Evolutionary conservation across 352 stramenopile genomes (phyloP), one percentile per base, ranked within the genome.

Genomic region (Phytophthora megakarya): DNA sequence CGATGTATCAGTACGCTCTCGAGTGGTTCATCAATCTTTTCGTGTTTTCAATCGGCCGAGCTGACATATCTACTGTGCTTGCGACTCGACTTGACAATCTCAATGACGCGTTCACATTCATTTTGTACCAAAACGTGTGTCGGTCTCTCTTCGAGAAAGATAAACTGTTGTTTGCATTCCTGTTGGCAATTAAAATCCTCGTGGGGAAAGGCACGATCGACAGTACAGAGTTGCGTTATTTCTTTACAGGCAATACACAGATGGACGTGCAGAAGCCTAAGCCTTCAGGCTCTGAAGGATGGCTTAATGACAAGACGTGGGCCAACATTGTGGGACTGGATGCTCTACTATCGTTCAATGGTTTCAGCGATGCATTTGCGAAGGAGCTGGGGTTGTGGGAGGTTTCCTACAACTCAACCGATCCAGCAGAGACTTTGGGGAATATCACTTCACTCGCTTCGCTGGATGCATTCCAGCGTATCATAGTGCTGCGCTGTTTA

Each of bases 1-100:
- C 95, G 2, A 98, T 98, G 96, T 98, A 98, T 71, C 89, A 98
- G 75, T 98, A 98, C 75, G 93, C 88, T 15, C 87, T 98, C 23
- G 88, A 98, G 52, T 98, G 94, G 93, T 98, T 98, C 70, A 98
- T 98, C 67, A 95, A 96, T 42, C 74, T 98, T 18, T 98, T 98
- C 60, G 81, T 97, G 32, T 89, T 95, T 37, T 86, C 95, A 3
- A 98, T 98, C 56, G 75, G 83, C 11, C 80, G 90, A 8, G 91
- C 94, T 1, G 83, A 93, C 28, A 95, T 90, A 44, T 70, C 84
- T 5, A 58, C 80, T 1, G 70, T 89, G 13, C 65, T 98, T 19
- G 76, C 89, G 8, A 81, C 92, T 5, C 86, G 96, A 3, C 71
- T 98, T 6, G 47, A 64, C 13, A 95, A 95, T 48, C 73, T 98